Evolutionary conservation across 192 early-diverging fungal species (phyloP).

Genomic region (Coemansia sp.): DNA sequence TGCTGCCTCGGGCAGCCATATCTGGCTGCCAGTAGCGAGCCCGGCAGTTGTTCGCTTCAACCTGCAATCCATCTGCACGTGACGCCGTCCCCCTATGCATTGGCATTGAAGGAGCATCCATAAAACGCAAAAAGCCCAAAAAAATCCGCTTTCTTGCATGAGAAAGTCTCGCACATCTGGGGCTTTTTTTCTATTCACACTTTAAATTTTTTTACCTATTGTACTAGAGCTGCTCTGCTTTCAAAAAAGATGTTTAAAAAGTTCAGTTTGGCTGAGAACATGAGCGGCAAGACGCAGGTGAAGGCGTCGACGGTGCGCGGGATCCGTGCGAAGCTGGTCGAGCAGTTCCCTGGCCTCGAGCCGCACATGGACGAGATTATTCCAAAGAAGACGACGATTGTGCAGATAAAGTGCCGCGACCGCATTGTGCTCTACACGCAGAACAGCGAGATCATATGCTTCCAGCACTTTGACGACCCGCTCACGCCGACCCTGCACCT

Average conservation of each 20-base stretch:
- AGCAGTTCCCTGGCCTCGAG: slow-evolving; percentile 86
- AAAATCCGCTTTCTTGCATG: too few relatives aligned
- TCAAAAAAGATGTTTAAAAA: slow-evolving; percentile 65
- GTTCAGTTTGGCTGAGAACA: slow-evolving; percentile 76
- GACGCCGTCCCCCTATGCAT: background rate
- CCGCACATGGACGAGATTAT: slow-evolving; percentile 87
- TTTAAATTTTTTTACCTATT: background rate
- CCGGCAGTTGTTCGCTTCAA: slow-evolving; percentile 29
- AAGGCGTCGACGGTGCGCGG: slow-evolving; percentile 89
- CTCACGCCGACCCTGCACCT: slow-evolving; percentile 82
- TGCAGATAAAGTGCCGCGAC: slow-evolving; percentile 90
- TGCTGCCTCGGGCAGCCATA: slow-evolving; percentile 1
- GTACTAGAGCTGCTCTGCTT: background rate
- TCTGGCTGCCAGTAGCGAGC: slow-evolving; percentile 35
- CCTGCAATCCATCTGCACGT: slow-evolving; percentile 13
- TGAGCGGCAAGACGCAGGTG: slow-evolving; percentile 74
- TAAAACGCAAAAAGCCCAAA: background rate
- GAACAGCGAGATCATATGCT: slow-evolving; percentile 85
- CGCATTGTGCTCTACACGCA: slow-evolving; percentile 82
- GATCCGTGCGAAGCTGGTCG: slow-evolving; percentile 80
- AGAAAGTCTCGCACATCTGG: too few relatives aligned
- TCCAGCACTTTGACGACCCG: slow-evolving; percentile 94
- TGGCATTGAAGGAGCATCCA: background rate
- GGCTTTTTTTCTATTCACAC: background rate
- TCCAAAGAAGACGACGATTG: slow-evolving; percentile 90